Base-by-base conservation (phyloP, 2,329 filamentous ascomycete genomes). In the Penicillium sp. region DNA sequence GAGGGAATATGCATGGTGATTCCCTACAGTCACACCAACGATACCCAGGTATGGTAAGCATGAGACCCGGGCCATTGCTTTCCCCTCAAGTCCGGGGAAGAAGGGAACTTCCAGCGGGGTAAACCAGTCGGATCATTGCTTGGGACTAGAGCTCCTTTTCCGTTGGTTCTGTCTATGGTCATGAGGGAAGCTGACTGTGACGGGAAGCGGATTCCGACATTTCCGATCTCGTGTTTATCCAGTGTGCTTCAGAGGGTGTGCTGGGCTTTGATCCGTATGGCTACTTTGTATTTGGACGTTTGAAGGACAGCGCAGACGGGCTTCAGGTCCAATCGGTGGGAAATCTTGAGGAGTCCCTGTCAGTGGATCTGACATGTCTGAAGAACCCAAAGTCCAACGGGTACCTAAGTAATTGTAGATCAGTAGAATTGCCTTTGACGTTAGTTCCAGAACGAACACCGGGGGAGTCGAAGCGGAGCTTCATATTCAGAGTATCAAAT, bases 191-290 rank as follows among this genome's bases (percentile, higher is more conserved):
- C 7, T 32, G 24, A 16, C 42, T 39, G 32, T 22, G 14, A 7
- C 60, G 53, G 58, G 49, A 61, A 60, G 46, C 48, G 51, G 47
- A 59, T 60, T 58, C 61, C 60, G 59, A 39, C 18, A 42, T 24
- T 31, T 39, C 48, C 48, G 44, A 26, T 29, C 22, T 54, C 20
- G 9, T 56, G 16, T 24, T 50, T 49, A 22, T 35, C 18, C 38
- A 16, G 18, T n/a, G 22, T 29, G 10, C 11, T 14, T 13, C 1
- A 42, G 22, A 29, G 20, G 51, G 37, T 49, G 44, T 49, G 26
- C 2, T 47, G 51, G 35, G 14, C 3, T 13, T 16, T 34, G 13
- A 42, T 42, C 37, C 44, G 51, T 42, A 26, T 53, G 51, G 29
- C 5, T 53, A 22, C 11, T 32, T 35, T 10, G 24, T 22, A 22